phyloP scores from a whole-genome alignment of 495 filamentous ascomycete species.

The Rostrohypoxylon terebratum region DNA sequence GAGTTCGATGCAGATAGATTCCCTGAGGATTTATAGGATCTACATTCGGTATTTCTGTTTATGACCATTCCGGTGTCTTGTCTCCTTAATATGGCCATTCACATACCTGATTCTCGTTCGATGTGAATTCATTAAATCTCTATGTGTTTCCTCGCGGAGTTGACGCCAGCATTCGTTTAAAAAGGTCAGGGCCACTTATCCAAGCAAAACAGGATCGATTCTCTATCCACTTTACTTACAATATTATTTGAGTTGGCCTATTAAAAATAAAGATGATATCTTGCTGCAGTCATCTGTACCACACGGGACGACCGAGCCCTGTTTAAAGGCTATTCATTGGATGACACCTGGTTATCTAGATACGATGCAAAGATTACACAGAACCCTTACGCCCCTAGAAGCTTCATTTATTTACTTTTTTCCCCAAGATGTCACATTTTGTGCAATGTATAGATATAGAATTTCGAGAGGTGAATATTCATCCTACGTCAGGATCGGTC shows the following conservation, averaged over 20 bases:
- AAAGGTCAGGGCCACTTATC: background rate
- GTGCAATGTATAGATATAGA: background rate
- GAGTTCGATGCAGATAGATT: slow-evolving; percentile 1
- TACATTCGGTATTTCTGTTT: background rate
- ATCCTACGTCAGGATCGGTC: too few relatives aligned
- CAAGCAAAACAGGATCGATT: background rate
- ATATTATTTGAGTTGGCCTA: slow-evolving; percentile 10
- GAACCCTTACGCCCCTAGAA: background rate
- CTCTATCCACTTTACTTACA: background rate
- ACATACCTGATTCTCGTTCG: background rate
- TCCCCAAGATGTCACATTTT: background rate
- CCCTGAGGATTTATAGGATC: slow-evolving; percentile 10
- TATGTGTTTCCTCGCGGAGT: background rate
- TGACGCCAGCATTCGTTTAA: background rate
- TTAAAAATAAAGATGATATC: slow-evolving; percentile 29
- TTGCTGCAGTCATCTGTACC: slow-evolving; percentile 10
- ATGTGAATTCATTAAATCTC: background rate
- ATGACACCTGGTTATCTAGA: slow-evolving; percentile 19
- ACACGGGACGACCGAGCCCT: slow-evolving; percentile 11
- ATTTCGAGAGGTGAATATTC: too few relatives aligned
- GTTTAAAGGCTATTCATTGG: background rate
- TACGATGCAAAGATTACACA: slow-evolving; percentile 26
- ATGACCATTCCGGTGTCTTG: background rate
- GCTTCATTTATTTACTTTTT: background rate
- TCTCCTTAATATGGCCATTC: background rate